A percentile compares a stretch with the other conserved stretches of the same genome.
Evolutionary conservation across 371 early-diverging fungal species (phyloP).

Genomic region (Umbelopsis sp.): DNA sequence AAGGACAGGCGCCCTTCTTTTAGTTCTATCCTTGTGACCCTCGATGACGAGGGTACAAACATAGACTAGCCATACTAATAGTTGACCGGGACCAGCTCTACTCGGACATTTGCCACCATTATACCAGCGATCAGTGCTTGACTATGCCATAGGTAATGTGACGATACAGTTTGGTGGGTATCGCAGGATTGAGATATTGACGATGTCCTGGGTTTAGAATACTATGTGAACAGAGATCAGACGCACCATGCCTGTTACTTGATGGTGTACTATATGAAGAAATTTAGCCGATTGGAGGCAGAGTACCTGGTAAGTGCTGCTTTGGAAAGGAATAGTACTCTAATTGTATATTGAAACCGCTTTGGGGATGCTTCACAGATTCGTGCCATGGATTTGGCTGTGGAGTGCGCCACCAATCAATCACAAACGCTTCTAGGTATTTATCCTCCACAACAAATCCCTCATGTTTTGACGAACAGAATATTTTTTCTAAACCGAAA

Average conservation of each 20-base stretch:
- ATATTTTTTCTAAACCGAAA: neutral
- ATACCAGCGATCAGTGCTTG: conserved; percentile 4
- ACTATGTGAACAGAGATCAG: neutral
- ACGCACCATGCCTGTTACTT: neutral
- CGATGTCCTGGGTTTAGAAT: neutral
- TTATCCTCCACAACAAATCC: neutral
- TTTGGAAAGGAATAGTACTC: too few species aligned
- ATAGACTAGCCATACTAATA: neutral
- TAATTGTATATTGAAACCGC: too few species aligned
- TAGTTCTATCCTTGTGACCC: neutral
- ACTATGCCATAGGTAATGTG: conserved; percentile 9
- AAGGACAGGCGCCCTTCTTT: neutral
- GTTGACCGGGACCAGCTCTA: neutral
- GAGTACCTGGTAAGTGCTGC: neutral
- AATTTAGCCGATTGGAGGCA: conserved; percentile 1
- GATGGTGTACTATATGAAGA: conserved; percentile 4
- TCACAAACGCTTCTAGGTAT: conserved; percentile 1
- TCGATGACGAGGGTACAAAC: neutral
- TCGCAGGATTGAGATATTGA: neutral
- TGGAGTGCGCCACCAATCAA: neutral
- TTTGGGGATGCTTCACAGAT: neutral
- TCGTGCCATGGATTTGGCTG: neutral
- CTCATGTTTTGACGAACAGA: neutral
- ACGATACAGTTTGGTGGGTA: neutral
- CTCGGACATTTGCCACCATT: neutral